Evolutionary conservation across 176 grass and related monocot species (phyloP).

Genomic region (Eleusine indica): DNA sequence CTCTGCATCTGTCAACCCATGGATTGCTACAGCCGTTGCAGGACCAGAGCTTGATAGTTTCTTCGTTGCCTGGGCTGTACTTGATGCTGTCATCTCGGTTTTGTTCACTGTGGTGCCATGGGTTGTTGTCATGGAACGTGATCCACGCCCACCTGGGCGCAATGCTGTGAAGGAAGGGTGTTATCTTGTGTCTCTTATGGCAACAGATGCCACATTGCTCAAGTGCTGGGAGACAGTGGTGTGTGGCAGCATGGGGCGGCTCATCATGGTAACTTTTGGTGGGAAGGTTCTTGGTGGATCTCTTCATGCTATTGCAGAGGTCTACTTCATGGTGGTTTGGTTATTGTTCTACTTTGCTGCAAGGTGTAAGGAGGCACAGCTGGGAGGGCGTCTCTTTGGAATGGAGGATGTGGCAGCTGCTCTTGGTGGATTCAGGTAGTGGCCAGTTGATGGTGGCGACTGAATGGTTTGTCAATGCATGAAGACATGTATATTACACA

Average conservation of each 20-base stretch:
- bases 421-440: constrained; percentile 61
- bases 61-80: constrained; percentile 75
- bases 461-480: not conserved
- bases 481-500: constrained; percentile 49
- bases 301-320: constrained; percentile 63
- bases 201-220: constrained; percentile 71
- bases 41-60: constrained; percentile 65
- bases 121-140: constrained; percentile 87
- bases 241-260: constrained; percentile 72
- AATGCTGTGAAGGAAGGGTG: constrained; percentile 91
- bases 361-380: constrained; percentile 63
- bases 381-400: constrained; percentile 73
- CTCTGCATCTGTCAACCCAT: constrained; percentile 62
- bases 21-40: constrained; percentile 47
- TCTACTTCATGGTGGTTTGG: constrained; percentile 99
- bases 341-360: constrained; percentile 74
- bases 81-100: constrained; percentile 76
- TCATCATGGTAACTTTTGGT: constrained; percentile 58
- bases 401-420: constrained; percentile 77
- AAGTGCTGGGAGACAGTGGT: constrained; percentile 83
- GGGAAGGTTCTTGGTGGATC: constrained; percentile 74
- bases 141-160: constrained; percentile 57
- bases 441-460: not conserved
- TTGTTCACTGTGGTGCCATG: constrained; percentile 88
- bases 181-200: constrained; percentile 76